Evolutionary conservation across 257 asterid genomes (phyloP), one percentile per base, ranked within the genome.

Genomic region (Plantago major): DNA sequence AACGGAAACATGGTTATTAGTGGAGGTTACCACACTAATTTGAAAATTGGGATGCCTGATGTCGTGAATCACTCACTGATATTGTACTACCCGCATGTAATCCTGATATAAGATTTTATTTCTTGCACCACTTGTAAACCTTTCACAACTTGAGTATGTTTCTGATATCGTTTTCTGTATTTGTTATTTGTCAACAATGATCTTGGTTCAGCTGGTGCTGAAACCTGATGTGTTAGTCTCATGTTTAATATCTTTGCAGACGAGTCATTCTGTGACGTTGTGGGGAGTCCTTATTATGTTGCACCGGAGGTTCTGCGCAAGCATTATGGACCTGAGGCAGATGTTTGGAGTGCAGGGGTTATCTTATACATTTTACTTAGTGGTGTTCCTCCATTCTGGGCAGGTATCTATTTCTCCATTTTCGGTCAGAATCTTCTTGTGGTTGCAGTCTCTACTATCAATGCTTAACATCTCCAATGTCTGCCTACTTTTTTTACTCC

Each of bases 281-380:
- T 90, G 52, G 97, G 96, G 49, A 90, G 97, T 79, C 97, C 97
- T 64, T 90, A 87, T 67, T 87, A 90, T 52, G 97, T 90, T 65
- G 97, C 97, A 56, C 97, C 97, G 4, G 96, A 90, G 76, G 96
- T 90, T 72, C 70, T 90, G 58, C 81, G 87, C 71, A 90, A 87
- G 88, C 86, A 81, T 71, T 90, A 90, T 76, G 97, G 97, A 68
- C 95, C 81, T 37, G 97, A 89, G 74, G 79, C 97, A 43, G 97
- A 89, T 65, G 97, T 89, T 9, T 89, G 97, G 97, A 89, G 97
- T 75, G 97, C 95, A 6, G 97, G 97, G 56, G 97, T 90, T 64
- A 90, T 90, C 63, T 74, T 90, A 65, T 90, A 90, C 79, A 90
- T 90, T 74, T 80, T 90, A 81, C 95, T 90, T 61, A 84, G 96